These are phyloP conservation scores for Calvatia gigantea DNA, from an alignment of 768 basidiomycete genomes.

Conservation along the genomic window DNA sequence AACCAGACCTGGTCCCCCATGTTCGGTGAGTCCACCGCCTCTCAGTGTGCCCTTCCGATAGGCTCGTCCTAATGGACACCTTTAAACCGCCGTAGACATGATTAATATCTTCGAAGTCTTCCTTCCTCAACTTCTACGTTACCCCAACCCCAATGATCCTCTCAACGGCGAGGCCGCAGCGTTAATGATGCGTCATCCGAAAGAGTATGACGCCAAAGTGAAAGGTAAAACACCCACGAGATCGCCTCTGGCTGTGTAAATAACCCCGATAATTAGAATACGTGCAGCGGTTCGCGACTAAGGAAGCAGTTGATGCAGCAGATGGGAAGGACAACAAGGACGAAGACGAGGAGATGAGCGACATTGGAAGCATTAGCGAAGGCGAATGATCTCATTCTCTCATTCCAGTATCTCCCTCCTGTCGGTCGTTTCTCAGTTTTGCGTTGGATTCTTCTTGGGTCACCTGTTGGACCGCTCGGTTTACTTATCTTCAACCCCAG, in stretches of 20 bases:
- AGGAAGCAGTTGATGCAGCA: constrained; percentile 82
- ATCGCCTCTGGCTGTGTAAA: neutral
- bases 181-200: constrained; percentile 94
- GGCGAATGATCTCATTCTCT: constrained; percentile 38
- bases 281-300: constrained; percentile 91
- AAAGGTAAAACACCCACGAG: constrained; percentile 56
- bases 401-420: neutral
- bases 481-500: constrained; percentile 5
- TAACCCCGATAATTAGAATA: constrained; percentile 58
- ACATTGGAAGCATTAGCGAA: constrained; percentile 79
- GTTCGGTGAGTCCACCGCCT: constrained; percentile 93
- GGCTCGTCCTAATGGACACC: neutral
- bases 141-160: constrained; percentile 98
- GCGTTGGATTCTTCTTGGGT: constrained; percentile 8
- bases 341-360: constrained; percentile 85
- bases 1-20: constrained; percentile 99
- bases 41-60: neutral
- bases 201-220: constrained; percentile 92
- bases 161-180: constrained; percentile 98
- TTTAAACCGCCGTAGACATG: constrained; percentile 63
- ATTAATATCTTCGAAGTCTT: constrained; percentile 99
- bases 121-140: constrained; percentile 92
- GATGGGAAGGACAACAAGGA: constrained; percentile 63
- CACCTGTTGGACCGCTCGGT: constrained; percentile 7
- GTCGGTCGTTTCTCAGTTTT: neutral